phyloP scores from a whole-genome alignment of 169 alveolate species.

The Toxoplasma gondii region DNA sequence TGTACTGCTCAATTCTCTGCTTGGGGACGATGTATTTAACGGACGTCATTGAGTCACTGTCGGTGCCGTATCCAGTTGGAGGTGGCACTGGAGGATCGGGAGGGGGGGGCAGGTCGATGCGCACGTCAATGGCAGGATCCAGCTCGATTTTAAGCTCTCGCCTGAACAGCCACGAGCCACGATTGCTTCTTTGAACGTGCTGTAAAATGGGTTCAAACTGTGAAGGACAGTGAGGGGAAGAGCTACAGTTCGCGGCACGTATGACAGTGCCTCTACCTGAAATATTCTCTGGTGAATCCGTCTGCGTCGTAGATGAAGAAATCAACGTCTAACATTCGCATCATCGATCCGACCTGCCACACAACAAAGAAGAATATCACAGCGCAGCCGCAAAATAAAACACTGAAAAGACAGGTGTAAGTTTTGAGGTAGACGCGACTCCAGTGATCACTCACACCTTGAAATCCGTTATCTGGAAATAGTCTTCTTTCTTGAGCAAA shows the following conservation, averaged over 20 bases:
- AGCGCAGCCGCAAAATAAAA: not conserved
- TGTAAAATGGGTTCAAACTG: not conserved
- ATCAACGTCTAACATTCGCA: constrained; percentile 66
- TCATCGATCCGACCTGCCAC: constrained; percentile 19
- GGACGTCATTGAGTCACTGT: constrained; percentile 84
- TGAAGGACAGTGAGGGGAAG: not conserved
- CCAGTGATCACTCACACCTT: constrained; percentile 8
- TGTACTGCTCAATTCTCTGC: constrained; percentile 81
- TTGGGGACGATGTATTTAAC: constrained; percentile 79
- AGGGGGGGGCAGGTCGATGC: not conserved
- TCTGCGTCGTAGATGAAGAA: constrained; percentile 82
- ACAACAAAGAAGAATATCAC: not conserved
- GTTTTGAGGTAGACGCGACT: not conserved
- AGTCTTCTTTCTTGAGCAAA: not conserved
- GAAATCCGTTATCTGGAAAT: constrained; percentile 19
- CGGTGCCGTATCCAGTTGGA: constrained; percentile 87
- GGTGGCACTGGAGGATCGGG: constrained; percentile 81
- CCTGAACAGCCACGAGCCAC: constrained; percentile 63
- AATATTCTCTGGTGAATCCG: constrained; percentile 77
- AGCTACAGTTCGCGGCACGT: not conserved
- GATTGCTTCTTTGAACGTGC: too few relatives aligned
- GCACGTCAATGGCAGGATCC: constrained; percentile 40
- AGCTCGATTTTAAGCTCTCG: constrained; percentile 67
- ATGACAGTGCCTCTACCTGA: constrained; percentile 16
- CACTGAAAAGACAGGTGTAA: not conserved